Percentiles rank a stretch among this genome's conserved stretches.
Conservation (phyloP, 345 rosid species). For the Excoecaria cochinchinensis region DNA sequence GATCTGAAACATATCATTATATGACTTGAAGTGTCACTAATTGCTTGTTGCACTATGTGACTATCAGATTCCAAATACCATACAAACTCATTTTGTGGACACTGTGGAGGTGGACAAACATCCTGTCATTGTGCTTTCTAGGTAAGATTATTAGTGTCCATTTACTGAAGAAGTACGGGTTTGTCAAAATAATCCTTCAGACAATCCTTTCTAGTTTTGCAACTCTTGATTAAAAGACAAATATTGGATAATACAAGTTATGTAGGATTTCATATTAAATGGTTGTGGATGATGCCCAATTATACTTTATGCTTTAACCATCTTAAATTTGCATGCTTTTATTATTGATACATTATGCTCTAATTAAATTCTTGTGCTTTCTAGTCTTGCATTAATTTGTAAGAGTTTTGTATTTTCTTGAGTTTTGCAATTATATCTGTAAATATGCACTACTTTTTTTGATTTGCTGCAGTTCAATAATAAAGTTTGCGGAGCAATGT, state of each 20-base stretch:
- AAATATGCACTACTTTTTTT: constrained; percentile 16
- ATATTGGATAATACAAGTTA: not conserved
- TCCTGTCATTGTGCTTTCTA: constrained; percentile 72
- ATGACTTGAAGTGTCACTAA: constrained; percentile 3
- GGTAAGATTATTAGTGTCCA: constrained; percentile 44
- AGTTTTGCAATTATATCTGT: constrained; percentile 5
- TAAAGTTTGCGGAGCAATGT: constrained; percentile 82
- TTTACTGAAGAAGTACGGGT: not conserved
- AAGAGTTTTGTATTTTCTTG: not conserved
- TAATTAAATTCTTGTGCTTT: not conserved
- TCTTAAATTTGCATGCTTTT: not conserved
- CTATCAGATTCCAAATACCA: constrained; percentile 74
- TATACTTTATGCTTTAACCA: not conserved
- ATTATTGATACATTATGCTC: not conserved
- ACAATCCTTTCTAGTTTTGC: not conserved
- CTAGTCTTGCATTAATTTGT: not conserved
- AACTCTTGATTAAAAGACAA: not conserved
- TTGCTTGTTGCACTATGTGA: constrained; percentile 17
- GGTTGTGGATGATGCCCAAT: not conserved
- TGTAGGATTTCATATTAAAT: not conserved
- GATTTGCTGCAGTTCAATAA: constrained; percentile 60
- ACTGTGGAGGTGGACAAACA: constrained; percentile 61
- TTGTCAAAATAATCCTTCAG: not conserved
- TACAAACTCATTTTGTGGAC: constrained; percentile 68
- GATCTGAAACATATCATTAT: not conserved